phyloP scores from a whole-genome alignment of 768 basidiomycete genomes.

The Phaffia australis region DNA sequence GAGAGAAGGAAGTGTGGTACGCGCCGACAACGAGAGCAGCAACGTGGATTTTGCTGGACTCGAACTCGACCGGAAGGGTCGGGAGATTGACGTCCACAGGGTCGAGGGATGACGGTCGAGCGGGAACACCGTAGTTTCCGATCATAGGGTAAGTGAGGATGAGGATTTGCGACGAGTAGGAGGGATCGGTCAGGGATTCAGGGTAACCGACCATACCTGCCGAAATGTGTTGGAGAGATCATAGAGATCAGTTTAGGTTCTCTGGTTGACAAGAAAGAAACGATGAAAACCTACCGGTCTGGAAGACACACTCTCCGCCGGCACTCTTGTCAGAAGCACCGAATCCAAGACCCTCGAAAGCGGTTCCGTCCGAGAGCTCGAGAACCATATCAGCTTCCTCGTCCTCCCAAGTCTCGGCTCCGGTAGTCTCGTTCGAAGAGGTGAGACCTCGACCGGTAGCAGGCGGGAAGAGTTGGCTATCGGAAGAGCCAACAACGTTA shows the following conservation, averaged over 20 bases:
- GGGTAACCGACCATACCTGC: conserved; percentile 99
- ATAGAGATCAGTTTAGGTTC: conserved; percentile 16
- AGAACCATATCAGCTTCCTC: conserved; percentile 49
- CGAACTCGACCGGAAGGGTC: conserved; percentile 55
- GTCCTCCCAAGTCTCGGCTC: conserved; percentile 33
- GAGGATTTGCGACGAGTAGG: conserved; percentile 95
- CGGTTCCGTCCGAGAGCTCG: conserved; percentile 80
- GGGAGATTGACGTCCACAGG: conserved; percentile 49
- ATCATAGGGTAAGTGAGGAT: conserved; percentile 92
- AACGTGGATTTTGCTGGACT: conserved; percentile 89
- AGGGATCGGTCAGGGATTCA: conserved; percentile 95
- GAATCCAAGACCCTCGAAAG: conserved; percentile 80
- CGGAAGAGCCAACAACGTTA: conserved; percentile 26
- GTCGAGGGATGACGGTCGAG: conserved; percentile 42
- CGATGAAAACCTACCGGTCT: conserved; percentile 62
- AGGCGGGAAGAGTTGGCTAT: conserved; percentile 34
- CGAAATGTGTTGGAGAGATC: neutral
- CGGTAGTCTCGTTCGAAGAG: conserved; percentile 17
- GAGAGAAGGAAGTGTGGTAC: conserved; percentile 76
- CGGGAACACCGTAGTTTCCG: conserved; percentile 95
- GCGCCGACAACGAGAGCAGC: conserved; percentile 83
- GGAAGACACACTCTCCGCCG: conserved; percentile 97
- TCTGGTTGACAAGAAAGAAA: neutral
- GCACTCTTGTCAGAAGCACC: conserved; percentile 84
- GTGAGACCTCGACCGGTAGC: conserved; percentile 36